These are phyloP conservation scores for Alternaria atra DNA, from an alignment of 2,329 filamentous ascomycete genomes.

Conservation along the genomic window DNA sequence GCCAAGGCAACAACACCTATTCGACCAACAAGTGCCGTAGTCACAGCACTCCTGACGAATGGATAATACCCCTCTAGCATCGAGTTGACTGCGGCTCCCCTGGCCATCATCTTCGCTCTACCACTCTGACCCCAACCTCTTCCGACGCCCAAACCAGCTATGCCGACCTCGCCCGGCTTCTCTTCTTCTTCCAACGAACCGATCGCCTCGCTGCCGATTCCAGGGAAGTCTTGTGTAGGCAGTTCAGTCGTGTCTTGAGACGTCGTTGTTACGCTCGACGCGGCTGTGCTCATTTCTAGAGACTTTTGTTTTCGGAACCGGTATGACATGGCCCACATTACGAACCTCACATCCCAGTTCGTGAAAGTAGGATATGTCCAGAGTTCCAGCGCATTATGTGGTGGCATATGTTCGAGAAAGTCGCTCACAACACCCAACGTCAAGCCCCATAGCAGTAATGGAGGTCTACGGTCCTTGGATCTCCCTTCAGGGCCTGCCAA, in stretches of 20 bases:
- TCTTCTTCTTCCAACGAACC: slow-evolving; percentile 34
- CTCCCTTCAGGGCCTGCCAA: slow-evolving; percentile 32
- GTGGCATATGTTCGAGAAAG: slow-evolving; percentile 73
- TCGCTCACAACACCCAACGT: slow-evolving; percentile 73
- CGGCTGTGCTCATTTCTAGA: slow-evolving; percentile 37
- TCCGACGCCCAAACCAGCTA: slow-evolving; percentile 57
- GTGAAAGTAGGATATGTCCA: slow-evolving; percentile 77
- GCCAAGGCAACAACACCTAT: slow-evolving; percentile 37
- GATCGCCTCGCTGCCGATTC: slow-evolving; percentile 31
- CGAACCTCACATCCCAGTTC: slow-evolving; percentile 66
- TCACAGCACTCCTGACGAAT: slow-evolving; percentile 58
- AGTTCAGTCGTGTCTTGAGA: slow-evolving; percentile 23
- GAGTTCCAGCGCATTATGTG: slow-evolving; percentile 66
- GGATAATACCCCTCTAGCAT: slow-evolving; percentile 64
- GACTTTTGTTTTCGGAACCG: slow-evolving; percentile 57
- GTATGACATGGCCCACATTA: slow-evolving; percentile 68
- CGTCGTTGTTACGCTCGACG: slow-evolving; percentile 13
- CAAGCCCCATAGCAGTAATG: slow-evolving; percentile 73
- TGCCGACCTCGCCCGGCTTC: slow-evolving; percentile 55
- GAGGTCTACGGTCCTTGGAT: slow-evolving; percentile 51
- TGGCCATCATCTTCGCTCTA: slow-evolving; percentile 49
- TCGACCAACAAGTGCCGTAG: slow-evolving; percentile 53
- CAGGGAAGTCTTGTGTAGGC: slow-evolving; percentile 37
- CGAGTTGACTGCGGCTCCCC: slow-evolving; percentile 55
- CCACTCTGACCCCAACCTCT: slow-evolving; percentile 48